Percentiles rank a stretch among this genome's conserved stretches.
phyloP scores from a whole-genome alignment of 768 basidiomycete genomes.

The Lentinula sp. region DNA sequence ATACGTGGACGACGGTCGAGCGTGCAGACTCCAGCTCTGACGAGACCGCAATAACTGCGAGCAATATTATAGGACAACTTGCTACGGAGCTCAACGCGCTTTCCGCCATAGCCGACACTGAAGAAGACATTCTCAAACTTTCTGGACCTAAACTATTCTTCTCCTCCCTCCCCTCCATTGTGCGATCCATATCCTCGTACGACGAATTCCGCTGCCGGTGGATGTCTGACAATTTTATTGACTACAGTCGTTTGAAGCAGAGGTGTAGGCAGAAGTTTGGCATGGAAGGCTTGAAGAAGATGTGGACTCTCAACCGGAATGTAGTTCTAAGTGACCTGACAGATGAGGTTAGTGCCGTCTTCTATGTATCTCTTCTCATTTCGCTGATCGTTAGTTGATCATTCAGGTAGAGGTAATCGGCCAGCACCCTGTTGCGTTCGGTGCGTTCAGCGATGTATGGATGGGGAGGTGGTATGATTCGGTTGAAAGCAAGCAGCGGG shows the following conservation, averaged over 20 bases:
- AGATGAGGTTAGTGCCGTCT: slow-evolving; percentile 36
- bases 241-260: slow-evolving; percentile 50
- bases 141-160: slow-evolving; percentile 37
- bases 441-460: slow-evolving; percentile 59
- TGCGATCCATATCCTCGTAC: slow-evolving; percentile 47
- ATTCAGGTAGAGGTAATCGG: slow-evolving; percentile 24
- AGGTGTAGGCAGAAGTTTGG: slow-evolving; percentile 52
- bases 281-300: slow-evolving; percentile 51
- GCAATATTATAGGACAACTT: background rate
- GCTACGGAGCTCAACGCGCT: background rate
- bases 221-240: slow-evolving; percentile 43
- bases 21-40: background rate
- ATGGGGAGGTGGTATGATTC: slow-evolving; percentile 49
- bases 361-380: background rate
- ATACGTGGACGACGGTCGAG: background rate
- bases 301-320: slow-evolving; percentile 42
- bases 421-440: slow-evolving; percentile 41
- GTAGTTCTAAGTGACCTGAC: slow-evolving; percentile 48
- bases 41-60: background rate
- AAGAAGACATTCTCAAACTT: background rate
- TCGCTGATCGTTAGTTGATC: background rate
- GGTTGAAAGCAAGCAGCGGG: slow-evolving; percentile 29
- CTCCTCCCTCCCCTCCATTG: slow-evolving; percentile 44
- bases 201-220: slow-evolving; percentile 45
- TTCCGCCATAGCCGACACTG: background rate